These are phyloP conservation scores for Lepiota venenata DNA, from an alignment of 768 basidiomycete species.

Conservation along the genomic window DNA sequence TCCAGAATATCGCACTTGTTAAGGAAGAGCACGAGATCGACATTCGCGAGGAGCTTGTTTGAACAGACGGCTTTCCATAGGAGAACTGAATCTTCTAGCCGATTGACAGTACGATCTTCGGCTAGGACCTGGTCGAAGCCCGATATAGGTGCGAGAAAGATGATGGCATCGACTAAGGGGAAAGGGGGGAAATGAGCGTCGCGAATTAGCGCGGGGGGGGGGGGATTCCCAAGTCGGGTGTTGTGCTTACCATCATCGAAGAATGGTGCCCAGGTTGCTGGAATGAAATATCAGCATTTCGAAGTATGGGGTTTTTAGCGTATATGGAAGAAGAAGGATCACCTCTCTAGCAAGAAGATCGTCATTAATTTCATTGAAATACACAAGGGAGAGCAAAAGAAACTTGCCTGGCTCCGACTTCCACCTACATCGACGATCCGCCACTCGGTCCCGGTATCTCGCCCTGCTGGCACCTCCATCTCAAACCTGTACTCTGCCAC, in stretches of 20 bases:
- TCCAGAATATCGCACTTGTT: conserved; percentile 88
- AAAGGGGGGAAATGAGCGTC: too few relatives aligned
- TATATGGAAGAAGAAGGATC: conserved; percentile 1
- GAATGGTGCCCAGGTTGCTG: conserved; percentile 69
- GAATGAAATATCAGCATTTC: neutral
- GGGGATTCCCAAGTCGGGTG: neutral
- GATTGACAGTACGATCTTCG: conserved; percentile 60
- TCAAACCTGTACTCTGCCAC: conserved; percentile 81
- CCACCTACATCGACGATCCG: conserved; percentile 79
- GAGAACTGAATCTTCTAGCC: conserved; percentile 81
- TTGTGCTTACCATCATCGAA: conserved; percentile 52
- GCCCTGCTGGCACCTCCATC: conserved; percentile 57
- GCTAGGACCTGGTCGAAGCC: conserved; percentile 70
- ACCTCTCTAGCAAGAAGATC: neutral
- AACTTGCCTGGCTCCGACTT: conserved; percentile 62
- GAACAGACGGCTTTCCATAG: conserved; percentile 86
- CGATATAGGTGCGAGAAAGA: conserved; percentile 74
- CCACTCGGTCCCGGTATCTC: conserved; percentile 64
- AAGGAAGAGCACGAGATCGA: conserved; percentile 80
- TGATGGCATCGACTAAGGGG: conserved; percentile 62
- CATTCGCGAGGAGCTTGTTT: conserved; percentile 75
- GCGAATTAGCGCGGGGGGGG: too few relatives aligned
- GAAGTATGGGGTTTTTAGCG: neutral
- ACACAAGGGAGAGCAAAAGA: neutral
- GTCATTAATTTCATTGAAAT: neutral